phyloP scores from a whole-genome alignment of 768 basidiomycete species.

The Cyathus striatus region DNA sequence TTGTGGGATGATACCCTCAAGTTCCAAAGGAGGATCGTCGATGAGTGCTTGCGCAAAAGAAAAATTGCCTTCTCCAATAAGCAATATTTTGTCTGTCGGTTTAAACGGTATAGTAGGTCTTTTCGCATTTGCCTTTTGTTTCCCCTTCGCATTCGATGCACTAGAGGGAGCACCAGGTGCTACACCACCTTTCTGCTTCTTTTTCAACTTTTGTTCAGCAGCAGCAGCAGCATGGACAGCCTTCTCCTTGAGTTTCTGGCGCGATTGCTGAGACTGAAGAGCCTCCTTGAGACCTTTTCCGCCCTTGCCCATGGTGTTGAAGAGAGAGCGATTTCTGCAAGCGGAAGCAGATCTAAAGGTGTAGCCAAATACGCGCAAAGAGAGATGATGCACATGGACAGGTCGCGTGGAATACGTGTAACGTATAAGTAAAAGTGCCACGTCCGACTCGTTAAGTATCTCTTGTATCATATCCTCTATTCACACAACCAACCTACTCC shows the following conservation, averaged over 20 bases:
- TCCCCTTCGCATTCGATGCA: conserved; percentile 16
- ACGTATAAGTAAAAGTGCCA: too few species aligned
- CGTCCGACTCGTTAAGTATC: conserved; percentile 11
- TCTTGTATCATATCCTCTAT: neutral
- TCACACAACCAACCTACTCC: neutral
- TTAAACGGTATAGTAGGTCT: conserved; percentile 61
- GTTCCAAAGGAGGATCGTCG: conserved; percentile 34
- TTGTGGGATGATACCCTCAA: conserved; percentile 50
- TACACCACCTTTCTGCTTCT: conserved; percentile 10
- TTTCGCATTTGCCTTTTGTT: conserved; percentile 31
- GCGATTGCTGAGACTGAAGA: conserved; percentile 64
- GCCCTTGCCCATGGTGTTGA: conserved; percentile 38
- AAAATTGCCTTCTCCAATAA: conserved; percentile 94
- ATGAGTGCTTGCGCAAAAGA: conserved; percentile 82
- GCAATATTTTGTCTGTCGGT: conserved; percentile 60
- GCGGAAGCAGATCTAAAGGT: neutral
- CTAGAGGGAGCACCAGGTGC: conserved; percentile 1
- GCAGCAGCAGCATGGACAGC: conserved; percentile 44
- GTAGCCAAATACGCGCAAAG: neutral
- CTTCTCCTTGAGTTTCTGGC: conserved; percentile 59
- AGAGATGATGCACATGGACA: neutral
- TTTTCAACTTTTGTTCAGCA: conserved; percentile 42
- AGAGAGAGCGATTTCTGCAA: neutral
- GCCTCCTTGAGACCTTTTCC: conserved; percentile 62
- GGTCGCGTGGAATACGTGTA: too few species aligned